These are phyloP conservation scores for Trichothecium sympodiale DNA, from an alignment of 2,329 filamentous ascomycete species.

Conservation along the genomic window DNA sequence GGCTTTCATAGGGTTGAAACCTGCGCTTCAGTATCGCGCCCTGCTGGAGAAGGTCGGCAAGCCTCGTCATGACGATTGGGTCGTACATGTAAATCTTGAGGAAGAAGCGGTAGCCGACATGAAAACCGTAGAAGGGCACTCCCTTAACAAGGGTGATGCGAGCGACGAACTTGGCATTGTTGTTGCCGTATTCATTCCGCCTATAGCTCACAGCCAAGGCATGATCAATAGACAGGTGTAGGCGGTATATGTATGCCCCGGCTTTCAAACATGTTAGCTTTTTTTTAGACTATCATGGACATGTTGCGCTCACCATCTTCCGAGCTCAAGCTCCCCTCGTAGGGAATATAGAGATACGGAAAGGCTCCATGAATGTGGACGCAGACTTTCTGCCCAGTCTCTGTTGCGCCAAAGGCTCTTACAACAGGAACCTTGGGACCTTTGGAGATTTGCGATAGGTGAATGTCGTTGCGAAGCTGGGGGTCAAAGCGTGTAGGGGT, in stretches of 20 bases:
- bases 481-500: slow-evolving; percentile 72
- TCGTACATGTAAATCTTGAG: slow-evolving; percentile 94
- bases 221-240: slow-evolving; percentile 84
- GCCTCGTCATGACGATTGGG: slow-evolving; percentile 72
- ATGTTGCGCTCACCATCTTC: slow-evolving; percentile 45
- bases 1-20: slow-evolving; percentile 89
- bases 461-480: slow-evolving; percentile 55
- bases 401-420: slow-evolving; percentile 82
- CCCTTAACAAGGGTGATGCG: slow-evolving; percentile 89
- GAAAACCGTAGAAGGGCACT: slow-evolving; percentile 89
- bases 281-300: no score
- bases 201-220: slow-evolving; percentile 79
- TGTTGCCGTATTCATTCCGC: slow-evolving; percentile 58
- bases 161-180: slow-evolving; percentile 59
- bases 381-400: slow-evolving; percentile 92
- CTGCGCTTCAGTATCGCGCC: slow-evolving; percentile 74
- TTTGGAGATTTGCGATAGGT: slow-evolving; percentile 45
- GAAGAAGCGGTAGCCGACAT: slow-evolving; percentile 84
- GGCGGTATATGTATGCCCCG: slow-evolving; percentile 59
- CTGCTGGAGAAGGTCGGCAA: slow-evolving; percentile 78
- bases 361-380: slow-evolving; percentile 93
- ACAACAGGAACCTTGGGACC: slow-evolving; percentile 74
- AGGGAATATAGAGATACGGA: slow-evolving; percentile 90
- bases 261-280: slow-evolving; percentile 34
- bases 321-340: slow-evolving; percentile 55